Base-by-base conservation (phyloP, 345 rosid genomes). In the Gossypium ekmanianum region DNA sequence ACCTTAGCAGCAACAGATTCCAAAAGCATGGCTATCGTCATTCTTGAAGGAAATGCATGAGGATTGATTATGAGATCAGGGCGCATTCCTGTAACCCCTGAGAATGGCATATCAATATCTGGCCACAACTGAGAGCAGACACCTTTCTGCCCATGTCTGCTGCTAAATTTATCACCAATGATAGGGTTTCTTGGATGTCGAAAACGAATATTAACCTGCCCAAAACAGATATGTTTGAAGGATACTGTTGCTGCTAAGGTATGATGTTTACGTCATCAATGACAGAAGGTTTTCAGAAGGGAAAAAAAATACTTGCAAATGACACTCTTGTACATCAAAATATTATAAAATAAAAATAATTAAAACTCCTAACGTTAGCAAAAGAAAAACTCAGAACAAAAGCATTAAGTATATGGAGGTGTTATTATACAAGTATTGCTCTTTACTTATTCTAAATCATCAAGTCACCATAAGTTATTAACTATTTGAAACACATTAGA, bases 1-100 rank as follows among this genome's bases (percentile, higher is more conserved):
- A 94, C 98, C 98, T 95, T 95, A n/a, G 98, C 99, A 78, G 97
- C 98, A 74, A 93, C 80, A 54, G 96, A 90, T 81, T 95, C 99
- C 74, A 95, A 80, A 87, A 95, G 99, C 99, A 95, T 95, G 71
- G 92, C 99, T 18, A 95, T 93, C 64, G 97, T 93, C 97, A 93
- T 95, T 84, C 99, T 88, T 11, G 99, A 95, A 77, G 99, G 99
- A 86, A 95, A 95, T 58, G 99, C 99, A 80, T 93, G 98, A 3
- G 99, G 99, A 84, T 95, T 95, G 72, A 95, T 93, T 68, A 95
- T 95, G 76, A 95, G 86, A 90, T 95, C 99, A 47, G 99, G 99
- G 66, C 94, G 97, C 94, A 95, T 95, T 76, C 98, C 99, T 1
- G 98, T 95, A 64, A 81, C 84, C 78, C 99, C 97, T 73, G 92